Evolutionary conservation across 345 rosid genomes (phyloP), one percentile per base, ranked within the genome.

Genomic region (Eucalyptus pauciflora): DNA sequence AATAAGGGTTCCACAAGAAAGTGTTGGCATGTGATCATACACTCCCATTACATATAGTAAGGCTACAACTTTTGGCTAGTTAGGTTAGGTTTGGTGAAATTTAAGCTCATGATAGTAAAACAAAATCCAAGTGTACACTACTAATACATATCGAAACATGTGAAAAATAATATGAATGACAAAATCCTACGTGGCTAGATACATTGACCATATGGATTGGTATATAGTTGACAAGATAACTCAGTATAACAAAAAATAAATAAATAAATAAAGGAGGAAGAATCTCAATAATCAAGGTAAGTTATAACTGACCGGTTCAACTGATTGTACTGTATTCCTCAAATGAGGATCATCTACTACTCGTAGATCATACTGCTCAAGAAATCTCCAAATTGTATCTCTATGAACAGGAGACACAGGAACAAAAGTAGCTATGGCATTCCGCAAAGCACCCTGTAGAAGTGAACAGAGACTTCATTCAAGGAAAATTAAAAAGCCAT

Each of bases 311-410:
- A 97, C 99, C 96, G 95, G 98, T 54, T 93, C 54, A 90, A 91
- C 89, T 45, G 94, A 93, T 89, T 95, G 98, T 83, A 91, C 92
- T 90, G 89, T 89, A 80, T 90, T 94, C 91, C 95, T 95, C 88
- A 89, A 92, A 46, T 87, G 93, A 87, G 95, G 87, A 64, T 96
- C 98, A 88, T 96, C 94, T 69, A 97, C 99, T 87, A 97, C 97
- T 56, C 99, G 99, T 86, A 97, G 94, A 94, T 97, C 99, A 93
- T 96, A 96, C 93, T 94, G 98, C 94, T 96, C 99, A 89, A 97
- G 98, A 89, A 92, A 96, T 90, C 93, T 93, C 99, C 99, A 97
- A 91, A 96, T 90, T 86, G 95, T 87, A 92, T 96, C 98, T 92
- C 94, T 97, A 86, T 94, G 90, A 71, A 88, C 93, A 52, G 98